A percentile compares a stretch with the other conserved stretches of the same genome.
Evolutionary conservation across 495 filamentous ascomycete genomes (phyloP).

Genomic region (Hypoxylon fragiforme): DNA sequence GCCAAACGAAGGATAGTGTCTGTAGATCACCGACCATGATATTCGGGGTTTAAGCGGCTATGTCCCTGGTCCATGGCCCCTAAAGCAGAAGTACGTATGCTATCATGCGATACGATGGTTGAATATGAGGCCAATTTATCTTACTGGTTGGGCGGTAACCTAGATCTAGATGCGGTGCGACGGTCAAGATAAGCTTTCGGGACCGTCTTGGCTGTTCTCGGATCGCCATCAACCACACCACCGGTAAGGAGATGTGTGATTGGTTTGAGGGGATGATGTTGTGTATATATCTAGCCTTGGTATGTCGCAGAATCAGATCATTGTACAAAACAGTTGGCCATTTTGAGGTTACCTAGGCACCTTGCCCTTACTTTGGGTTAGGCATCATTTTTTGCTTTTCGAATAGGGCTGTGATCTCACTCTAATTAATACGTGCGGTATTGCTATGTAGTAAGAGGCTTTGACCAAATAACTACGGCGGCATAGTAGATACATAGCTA

Average conservation of each 20-base stretch:
- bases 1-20: no score
- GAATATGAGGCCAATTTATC: no score
- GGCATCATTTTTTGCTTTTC: no score
- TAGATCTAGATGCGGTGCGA: constrained; percentile 1
- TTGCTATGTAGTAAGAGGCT: no score
- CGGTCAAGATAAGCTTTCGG: constrained; percentile 20
- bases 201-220: not conserved
- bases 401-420: no score
- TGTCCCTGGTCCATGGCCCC: not conserved
- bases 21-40: not conserved
- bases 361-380: no score
- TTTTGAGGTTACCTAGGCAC: no score
- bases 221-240: not conserved
- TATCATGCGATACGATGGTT: no score
- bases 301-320: not conserved
- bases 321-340: not conserved
- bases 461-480: no score
- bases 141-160: not conserved
- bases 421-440: no score
- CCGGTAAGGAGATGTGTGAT: not conserved
- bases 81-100: no score
- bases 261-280: not conserved
- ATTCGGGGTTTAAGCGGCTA: not conserved
- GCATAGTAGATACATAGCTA: no score
- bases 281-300: not conserved